Evolutionary conservation across 225 moss, liverwort and hornwort genomes (phyloP), one percentile per base, ranked within the genome.

Genomic region (Climacium dendroides): DNA sequence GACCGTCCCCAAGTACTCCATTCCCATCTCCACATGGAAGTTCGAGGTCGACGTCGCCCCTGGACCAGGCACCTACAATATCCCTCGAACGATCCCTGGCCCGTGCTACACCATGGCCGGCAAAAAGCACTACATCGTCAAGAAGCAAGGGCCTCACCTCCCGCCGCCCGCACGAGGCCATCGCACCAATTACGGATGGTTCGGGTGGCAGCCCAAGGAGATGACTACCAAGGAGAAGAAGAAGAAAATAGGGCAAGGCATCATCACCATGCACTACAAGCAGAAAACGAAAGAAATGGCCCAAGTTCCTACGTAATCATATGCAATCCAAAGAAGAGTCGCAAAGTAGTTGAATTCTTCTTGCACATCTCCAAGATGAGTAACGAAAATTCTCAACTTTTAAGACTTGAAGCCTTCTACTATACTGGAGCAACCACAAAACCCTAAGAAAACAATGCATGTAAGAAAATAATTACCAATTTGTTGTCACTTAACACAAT

Each of bases 181-280:
- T 71, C 81, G 77, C 23, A 32, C 67, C 32, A 47, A 83, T 19
- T 20, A 12, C 32, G 88, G 88, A 25, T 66, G 73, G 48, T 89
- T 87, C 30, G 87, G 84, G 16, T 91, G 81, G 87, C 87, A 87
- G 50, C 91, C 91, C 15, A 77, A 74, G 71, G 74, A 70, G 50
- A 54, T 26, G 28, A 78, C 85, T 73, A 29, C 58, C 13, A 22
- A 39, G 37, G 65, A 72, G 29, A 70, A 81, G 58, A 47, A 65
- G 48, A 89, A 83, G 75, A 91, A 85, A 74, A 74, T 87, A 50
- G 91, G 91, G 41, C 91, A 91, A 85, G 89, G 91, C 26, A 87
- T 89, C 77, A 91, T 91, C 77, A 89, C 81, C 28, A 91, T 91
- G 89, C 85, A 91, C 77, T 47, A 91, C 63, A 91, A 89, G 71